These are phyloP conservation scores for Diatrype stigma DNA, from an alignment of 2,329 filamentous ascomycete species.

Conservation along the genomic window DNA sequence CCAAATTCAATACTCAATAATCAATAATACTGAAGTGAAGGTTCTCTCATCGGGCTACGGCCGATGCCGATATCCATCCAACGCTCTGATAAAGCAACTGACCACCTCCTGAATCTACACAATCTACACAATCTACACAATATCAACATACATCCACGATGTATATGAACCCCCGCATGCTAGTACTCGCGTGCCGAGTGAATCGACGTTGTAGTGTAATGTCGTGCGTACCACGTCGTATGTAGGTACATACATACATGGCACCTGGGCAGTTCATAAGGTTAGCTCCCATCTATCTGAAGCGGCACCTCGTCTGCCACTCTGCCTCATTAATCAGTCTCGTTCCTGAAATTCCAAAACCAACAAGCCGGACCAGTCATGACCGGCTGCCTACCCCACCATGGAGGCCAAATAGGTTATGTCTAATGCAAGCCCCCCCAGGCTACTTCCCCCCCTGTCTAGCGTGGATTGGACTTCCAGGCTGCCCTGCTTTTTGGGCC, in stretches of 20 bases:
- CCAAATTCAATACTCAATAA: too few relatives aligned
- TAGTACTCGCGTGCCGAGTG: too few relatives aligned
- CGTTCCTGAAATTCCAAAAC: constrained; percentile 1
- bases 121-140: neutral
- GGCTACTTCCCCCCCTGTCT: neutral
- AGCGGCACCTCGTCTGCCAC: neutral
- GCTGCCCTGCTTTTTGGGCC: neutral
- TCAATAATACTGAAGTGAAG: too few relatives aligned
- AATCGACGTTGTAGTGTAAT: neutral
- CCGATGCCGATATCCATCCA: too few relatives aligned
- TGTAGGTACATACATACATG: neutral
- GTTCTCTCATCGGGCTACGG: too few relatives aligned
- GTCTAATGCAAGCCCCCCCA: neutral
- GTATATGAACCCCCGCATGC: too few relatives aligned
- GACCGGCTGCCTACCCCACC: neutral
- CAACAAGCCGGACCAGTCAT: neutral
- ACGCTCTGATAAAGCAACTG: neutral
- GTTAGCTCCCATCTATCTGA: neutral
- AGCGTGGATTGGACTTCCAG: neutral
- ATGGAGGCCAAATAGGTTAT: neutral
- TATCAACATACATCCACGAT: too few relatives aligned
- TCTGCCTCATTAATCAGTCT: neutral
- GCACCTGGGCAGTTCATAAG: neutral
- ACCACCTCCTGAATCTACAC: neutral
- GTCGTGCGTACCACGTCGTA: neutral